Conservation (phyloP, 106 monocot species). For the Triglochin maritima region DNA sequence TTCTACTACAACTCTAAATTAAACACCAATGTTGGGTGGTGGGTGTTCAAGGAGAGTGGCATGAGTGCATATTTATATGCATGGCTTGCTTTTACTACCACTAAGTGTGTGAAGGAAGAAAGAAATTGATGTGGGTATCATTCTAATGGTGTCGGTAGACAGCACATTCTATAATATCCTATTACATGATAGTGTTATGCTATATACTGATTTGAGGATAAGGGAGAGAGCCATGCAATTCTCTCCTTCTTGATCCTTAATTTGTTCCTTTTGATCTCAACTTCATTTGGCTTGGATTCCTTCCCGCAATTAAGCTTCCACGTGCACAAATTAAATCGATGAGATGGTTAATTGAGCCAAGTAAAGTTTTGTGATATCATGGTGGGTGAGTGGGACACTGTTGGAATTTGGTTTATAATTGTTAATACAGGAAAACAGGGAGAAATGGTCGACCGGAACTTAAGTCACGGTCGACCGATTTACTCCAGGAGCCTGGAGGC, state of each 20-base stretch:
- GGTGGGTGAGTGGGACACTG: too few relatives aligned
- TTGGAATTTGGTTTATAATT: too few relatives aligned
- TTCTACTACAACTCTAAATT: neutral
- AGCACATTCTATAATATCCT: conserved; percentile 88
- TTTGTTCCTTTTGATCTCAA: neutral
- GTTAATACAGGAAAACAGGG: too few relatives aligned
- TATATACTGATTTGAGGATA: neutral
- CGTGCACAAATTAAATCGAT: too few relatives aligned
- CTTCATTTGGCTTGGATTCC: too few relatives aligned
- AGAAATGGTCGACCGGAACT: too few relatives aligned
- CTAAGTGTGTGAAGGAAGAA: neutral
- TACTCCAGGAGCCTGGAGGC: too few relatives aligned
- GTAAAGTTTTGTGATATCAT: too few relatives aligned
- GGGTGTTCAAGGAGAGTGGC: conserved; percentile 10
- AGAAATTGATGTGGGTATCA: conserved; percentile 9
- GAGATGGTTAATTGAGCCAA: too few relatives aligned
- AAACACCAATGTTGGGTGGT: neutral
- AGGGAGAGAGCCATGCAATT: neutral
- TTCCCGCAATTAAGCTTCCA: too few relatives aligned
- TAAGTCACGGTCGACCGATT: too few relatives aligned
- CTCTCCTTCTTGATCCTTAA: neutral
- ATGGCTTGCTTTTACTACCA: neutral
- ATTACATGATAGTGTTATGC: neutral
- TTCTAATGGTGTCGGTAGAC: conserved; percentile 25
- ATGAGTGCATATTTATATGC: conserved; percentile 26